phyloP scores from a whole-genome alignment of 176 grass and related monocot genomes.

The Avena atlantica region DNA sequence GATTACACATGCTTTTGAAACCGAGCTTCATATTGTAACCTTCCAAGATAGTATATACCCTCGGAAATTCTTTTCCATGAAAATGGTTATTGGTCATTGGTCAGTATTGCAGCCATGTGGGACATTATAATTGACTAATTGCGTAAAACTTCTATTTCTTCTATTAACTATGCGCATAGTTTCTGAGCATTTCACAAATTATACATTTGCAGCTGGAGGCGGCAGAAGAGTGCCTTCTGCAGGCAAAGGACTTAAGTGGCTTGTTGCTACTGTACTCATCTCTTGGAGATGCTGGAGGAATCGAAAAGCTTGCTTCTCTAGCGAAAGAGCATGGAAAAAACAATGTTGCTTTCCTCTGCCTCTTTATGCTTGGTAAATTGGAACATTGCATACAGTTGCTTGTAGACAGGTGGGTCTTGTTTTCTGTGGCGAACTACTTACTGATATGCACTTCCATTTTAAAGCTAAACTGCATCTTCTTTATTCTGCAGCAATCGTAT shows the following conservation, averaged over 20 bases:
- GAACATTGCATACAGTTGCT: slow-evolving; percentile 95
- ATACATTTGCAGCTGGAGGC: slow-evolving; percentile 73
- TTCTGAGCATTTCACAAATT: slow-evolving; percentile 39
- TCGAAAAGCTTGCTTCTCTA: slow-evolving; percentile 74
- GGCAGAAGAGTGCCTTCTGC: slow-evolving; percentile 87
- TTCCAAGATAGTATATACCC: too few species aligned
- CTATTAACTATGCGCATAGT: background rate
- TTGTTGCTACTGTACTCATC: slow-evolving; percentile 91
- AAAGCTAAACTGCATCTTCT: slow-evolving; percentile 29
- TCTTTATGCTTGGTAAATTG: slow-evolving; percentile 96
- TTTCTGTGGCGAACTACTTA: slow-evolving; percentile 13
- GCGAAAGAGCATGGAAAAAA: slow-evolving; percentile 94
- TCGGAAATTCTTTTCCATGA: too few species aligned
- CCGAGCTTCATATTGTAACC: too few species aligned
- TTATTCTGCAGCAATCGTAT: slow-evolving; percentile 82
- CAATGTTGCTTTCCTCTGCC: slow-evolving; percentile 93
- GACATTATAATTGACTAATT: too few species aligned
- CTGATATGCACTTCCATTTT: slow-evolving; percentile 14
- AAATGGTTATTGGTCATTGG: too few species aligned
- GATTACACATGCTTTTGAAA: too few species aligned
- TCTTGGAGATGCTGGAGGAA: slow-evolving; percentile 91
- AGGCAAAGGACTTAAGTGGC: slow-evolving; percentile 93
- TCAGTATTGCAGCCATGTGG: too few species aligned
- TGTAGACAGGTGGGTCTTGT: slow-evolving; percentile 72
- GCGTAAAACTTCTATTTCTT: too few species aligned